Evolutionary conservation across 345 rosid species (phyloP), one percentile per base, ranked within the genome.

Genomic region (Corchorus olitorius): DNA sequence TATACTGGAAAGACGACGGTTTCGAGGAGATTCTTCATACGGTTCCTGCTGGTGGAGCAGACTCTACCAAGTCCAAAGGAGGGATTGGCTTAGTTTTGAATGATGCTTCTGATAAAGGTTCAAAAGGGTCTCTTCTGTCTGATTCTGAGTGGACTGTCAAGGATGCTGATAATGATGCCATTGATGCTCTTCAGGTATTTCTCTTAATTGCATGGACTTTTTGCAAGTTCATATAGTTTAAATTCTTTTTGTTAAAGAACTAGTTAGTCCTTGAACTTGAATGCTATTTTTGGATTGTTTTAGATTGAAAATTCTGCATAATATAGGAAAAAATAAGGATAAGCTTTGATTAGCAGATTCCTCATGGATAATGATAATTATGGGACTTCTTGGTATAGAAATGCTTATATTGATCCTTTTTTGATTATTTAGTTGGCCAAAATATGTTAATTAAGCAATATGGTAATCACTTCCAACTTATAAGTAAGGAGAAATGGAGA

Each of bases 111-210:
- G 88, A 88, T 5, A 61, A 83, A 56, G 84, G 73, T 7, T 83
- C 95, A 6, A 87, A 88, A 84, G 87, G 77, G 33, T 88, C 92
- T 5, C 70, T 83, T 20, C 14, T 87, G 62, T 76, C 88, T 45
- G 73, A 72, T 48, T 86, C 85, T 80, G 80, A 87, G 53, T 93
- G 99, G 98, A 88, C 78, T 76, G 90, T 95, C 4, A 89, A 87
- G 81, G 97, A 87, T 74, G 89, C 84, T 70, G 98, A 93, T 83
- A 90, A 89, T 34, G 99, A 95, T 53, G 80, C 98, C 83, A 92
- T 92, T 78, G 98, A 92, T 82, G 96, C 98, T 48, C 85, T 93
- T 66, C 98, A 95, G 98, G 98, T 93, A 75, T 63, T 35, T 50
- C n/a, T 55, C 56, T 58, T 41, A 20, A 3, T 76, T 55, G 1